Evolutionary conservation across 2,329 filamentous ascomycete genomes (phyloP), one percentile per base, ranked within the genome.

Genomic region (Cadophora sp.): DNA sequence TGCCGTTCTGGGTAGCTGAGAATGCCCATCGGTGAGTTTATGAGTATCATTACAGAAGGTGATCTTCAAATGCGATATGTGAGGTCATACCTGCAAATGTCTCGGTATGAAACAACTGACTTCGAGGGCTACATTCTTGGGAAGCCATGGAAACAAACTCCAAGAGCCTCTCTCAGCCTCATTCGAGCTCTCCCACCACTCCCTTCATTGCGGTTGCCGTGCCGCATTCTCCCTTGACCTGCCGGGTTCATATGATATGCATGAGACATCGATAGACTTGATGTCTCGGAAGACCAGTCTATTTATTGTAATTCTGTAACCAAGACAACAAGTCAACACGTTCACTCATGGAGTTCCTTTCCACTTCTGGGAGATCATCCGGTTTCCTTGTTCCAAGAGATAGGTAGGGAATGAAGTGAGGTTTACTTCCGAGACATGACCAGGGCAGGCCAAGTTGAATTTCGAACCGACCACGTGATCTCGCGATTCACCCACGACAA

Each of bases 221-320:
- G 51, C 51, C 51, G 26, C 26, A 55, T n/a, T 5, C 26, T 16
- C n/a, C n/a, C n/a, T n/a, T n/a, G n/a, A n/a, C n/a, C n/a, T n/a
- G 34, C 34, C 40, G 5, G 40, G 19, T 14, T 22, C 43, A n/a
- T n/a, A n/a, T n/a, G n/a, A n/a, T n/a, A n/a, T n/a, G n/a, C n/a
- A n/a, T 22, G 43, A 22, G 43, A n/a, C 43, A 48, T 4, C 12
- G n/a, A 37, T 24, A 19, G 55, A 58, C 24, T 22, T 7, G 19
- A 37, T 58, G 55, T n/a, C 31, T 43, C 22, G 56, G n/a, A 3
- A 12, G 7, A 55, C 26, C 26, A 16, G 16, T 31, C 24, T 55
- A 55, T 55, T n/a, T 55, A 55, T 55, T n/a, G 50, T 29, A 59
- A 59, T 59, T 19, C 56, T 43, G 34, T 40, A 16, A 9, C 7